Conservation (phyloP, 1,284 basidiomycete species). For the Phylloboletellus chloephorus region DNA sequence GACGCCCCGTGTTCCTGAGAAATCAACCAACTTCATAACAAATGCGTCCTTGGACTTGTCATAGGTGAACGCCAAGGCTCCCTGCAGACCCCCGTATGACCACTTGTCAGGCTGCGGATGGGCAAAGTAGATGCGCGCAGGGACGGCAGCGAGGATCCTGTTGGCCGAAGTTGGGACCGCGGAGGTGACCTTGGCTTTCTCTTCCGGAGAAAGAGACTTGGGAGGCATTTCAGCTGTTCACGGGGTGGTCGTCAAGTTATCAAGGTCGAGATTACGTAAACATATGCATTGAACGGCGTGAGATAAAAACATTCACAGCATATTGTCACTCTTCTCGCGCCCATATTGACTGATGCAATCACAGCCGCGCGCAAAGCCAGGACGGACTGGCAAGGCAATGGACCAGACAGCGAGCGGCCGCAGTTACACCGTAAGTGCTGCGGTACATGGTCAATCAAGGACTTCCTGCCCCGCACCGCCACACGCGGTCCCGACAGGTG, state of each 20-base stretch:
- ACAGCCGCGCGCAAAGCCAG: no score
- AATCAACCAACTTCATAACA: slow-evolving; percentile 76
- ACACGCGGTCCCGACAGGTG: no score
- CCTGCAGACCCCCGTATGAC: slow-evolving; percentile 83
- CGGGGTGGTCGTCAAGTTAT: no score
- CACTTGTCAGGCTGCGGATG: slow-evolving; percentile 70
- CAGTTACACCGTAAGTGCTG: no score
- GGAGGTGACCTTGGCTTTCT: slow-evolving; percentile 73
- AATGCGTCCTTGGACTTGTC: slow-evolving; percentile 58
- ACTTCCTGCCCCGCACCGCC: no score
- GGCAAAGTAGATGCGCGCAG: slow-evolving; percentile 85
- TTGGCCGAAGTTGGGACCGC: slow-evolving; percentile 49
- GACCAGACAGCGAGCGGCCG: no score
- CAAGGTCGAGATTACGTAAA: slow-evolving; percentile 1
- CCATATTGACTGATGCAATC: no score
- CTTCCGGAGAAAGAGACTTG: slow-evolving; percentile 63
- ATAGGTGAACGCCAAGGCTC: slow-evolving; percentile 69
- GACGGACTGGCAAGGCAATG: no score
- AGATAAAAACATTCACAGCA: no score
- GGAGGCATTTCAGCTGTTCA: slow-evolving; percentile 58
- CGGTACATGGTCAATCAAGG: no score
- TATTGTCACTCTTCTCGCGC: no score
- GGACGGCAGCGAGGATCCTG: slow-evolving; percentile 76
- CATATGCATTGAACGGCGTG: no score
- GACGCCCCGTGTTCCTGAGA: slow-evolving; percentile 78